Base-by-base conservation (phyloP, 2,329 filamentous ascomycete species). In the Monosporascus cannonballus region DNA sequence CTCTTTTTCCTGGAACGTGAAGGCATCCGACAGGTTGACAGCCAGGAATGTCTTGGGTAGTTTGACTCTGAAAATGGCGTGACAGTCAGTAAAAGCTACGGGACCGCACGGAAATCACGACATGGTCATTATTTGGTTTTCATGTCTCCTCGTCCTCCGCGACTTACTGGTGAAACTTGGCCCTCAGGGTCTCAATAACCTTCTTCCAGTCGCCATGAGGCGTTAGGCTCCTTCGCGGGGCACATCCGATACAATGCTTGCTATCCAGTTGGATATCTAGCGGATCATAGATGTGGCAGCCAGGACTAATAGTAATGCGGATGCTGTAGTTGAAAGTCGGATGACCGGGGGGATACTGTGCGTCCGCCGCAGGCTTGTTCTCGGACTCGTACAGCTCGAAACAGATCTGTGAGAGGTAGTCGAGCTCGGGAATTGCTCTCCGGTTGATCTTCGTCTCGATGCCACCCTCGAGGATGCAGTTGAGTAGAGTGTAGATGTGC, bases 331-430 rank as follows among this genome's bases (percentile, higher is more conserved):
- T 89, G 71, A 93, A 96, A 2, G 84, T 85, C 49, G 87, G 85
- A 37, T 84, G 83, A 55, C 86, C 83, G 18, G 76, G 73, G 17
- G 76, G 71, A 20, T 71, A 67, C 61, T 54, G 62, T 30, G 67
- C 61, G 66, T 78, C 67, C 54, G 67, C 62, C 9, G 75, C 63
- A 18, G 73, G 69, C 64, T 83, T 85, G 59, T 91, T 93, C 70
- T 94, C 90, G 17, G 90, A 93, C 70, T 99, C 94, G 72, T 99
- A 99, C 27, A 99, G 79, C 74, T 99, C 94, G 61, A 99, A 99
- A 70, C 90, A 96, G 67, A 99, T 97, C 67, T 97, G 94, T 7
- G 89, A 95, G 27, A 99, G 83, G 68, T 99, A 99, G 69, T 99
- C 94, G 36, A 99, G 84, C 72, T 99, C 94, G 0, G 94, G 94